Conservation (phyloP, 208 protist species). For the Leishmania major region DNA sequence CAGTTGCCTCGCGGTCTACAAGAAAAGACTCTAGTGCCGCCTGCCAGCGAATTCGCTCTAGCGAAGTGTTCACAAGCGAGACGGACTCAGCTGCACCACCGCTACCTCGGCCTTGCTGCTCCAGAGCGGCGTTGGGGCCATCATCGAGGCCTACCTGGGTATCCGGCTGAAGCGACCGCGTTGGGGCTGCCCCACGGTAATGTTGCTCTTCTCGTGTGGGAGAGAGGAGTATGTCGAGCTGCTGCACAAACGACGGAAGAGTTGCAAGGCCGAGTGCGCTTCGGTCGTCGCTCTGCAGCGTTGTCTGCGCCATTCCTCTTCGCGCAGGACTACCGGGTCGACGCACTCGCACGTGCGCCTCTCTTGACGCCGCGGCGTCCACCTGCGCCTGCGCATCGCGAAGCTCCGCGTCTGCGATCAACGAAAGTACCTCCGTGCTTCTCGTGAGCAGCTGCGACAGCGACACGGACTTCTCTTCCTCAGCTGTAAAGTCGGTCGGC, state of each 20-base stretch:
- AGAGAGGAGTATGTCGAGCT: conserved; percentile 49
- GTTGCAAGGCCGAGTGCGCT: conserved; percentile 36
- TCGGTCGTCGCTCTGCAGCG: background rate
- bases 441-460: conserved; percentile 12
- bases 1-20: conserved; percentile 29
- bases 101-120: background rate
- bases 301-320: background rate
- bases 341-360: conserved; percentile 6
- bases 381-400: conserved; percentile 18
- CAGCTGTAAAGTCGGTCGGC: background rate
- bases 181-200: background rate
- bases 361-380: conserved; percentile 13
- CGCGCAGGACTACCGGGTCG: conserved; percentile 2
- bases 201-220: conserved; percentile 18
- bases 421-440: conserved; percentile 31
- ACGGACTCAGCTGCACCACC: background rate
- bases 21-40: conserved; percentile 41
- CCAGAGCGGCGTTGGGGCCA: background rate
- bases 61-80: background rate
- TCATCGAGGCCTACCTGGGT: background rate
- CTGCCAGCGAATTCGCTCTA: conserved; percentile 29
- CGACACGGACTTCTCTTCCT: conserved; percentile 2
- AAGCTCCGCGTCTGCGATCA: conserved; percentile 30
- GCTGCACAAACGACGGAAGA: conserved; percentile 54
- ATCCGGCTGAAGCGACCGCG: background rate